Percentiles rank a stretch among this genome's conserved stretches.
These are phyloP conservation scores for Candida patagonica DNA, from an alignment of 805 yeast species.

Conservation along the genomic window DNA sequence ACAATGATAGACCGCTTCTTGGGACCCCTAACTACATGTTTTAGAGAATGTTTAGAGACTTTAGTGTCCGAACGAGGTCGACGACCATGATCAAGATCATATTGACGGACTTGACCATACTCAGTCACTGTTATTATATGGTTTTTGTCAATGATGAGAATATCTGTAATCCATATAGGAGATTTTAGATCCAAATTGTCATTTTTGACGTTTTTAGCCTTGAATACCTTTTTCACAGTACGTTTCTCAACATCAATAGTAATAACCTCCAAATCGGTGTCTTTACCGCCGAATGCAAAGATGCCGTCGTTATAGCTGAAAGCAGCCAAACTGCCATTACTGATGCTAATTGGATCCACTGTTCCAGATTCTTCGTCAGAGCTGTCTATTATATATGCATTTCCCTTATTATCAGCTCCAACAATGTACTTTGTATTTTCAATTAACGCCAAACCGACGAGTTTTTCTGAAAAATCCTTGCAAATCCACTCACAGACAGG, in stretches of 20 bases:
- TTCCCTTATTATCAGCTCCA: constrained; percentile 1
- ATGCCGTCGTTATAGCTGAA: constrained; percentile 18
- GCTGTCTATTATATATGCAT: constrained; percentile 3
- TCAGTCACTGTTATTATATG: constrained; percentile 49
- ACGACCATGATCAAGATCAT: constrained; percentile 58
- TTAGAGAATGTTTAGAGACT: constrained; percentile 45
- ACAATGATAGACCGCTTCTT: constrained; percentile 37
- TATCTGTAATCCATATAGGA: constrained; percentile 67
- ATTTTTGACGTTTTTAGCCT: constrained; percentile 76
- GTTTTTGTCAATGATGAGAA: constrained; percentile 36
- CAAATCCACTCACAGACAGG: constrained; percentile 10
- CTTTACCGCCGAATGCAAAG: constrained; percentile 82
- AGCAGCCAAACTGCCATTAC: constrained; percentile 30
- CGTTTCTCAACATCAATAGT: constrained; percentile 26
- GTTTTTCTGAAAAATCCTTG: not conserved
- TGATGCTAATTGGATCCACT: constrained; percentile 3
- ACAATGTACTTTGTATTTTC: not conserved
- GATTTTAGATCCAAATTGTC: constrained; percentile 70
- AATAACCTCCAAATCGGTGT: constrained; percentile 52
- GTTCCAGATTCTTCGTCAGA: constrained; percentile 4
- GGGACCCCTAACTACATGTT: constrained; percentile 30
- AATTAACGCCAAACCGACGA: not conserved
- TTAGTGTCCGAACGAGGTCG: constrained; percentile 56
- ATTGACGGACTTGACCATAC: constrained; percentile 66
- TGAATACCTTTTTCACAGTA: constrained; percentile 37